phyloP scores from a whole-genome alignment of 2,329 filamentous ascomycete genomes.

The Monascus ruber region DNA sequence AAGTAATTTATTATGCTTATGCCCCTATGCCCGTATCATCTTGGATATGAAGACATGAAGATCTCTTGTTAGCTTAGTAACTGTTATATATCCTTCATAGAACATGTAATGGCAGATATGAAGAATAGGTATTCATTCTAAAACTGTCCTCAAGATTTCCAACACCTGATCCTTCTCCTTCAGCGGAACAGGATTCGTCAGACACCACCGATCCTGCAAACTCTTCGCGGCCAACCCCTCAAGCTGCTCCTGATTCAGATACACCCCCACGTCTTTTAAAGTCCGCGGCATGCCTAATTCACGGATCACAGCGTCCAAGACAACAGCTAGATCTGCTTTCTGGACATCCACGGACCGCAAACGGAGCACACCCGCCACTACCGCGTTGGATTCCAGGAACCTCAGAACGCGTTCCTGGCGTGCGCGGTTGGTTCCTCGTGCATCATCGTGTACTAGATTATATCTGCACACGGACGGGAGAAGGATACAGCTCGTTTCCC shows the following conservation, averaged over 20 bases:
- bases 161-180: constrained; percentile 37
- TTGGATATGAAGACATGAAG: too few relatives aligned
- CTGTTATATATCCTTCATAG: too few relatives aligned
- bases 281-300: constrained; percentile 44
- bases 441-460: constrained; percentile 34
- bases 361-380: constrained; percentile 27
- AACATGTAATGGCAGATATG: too few relatives aligned
- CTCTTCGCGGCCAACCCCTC: constrained; percentile 39
- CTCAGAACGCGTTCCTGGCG: constrained; percentile 32
- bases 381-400: constrained; percentile 28
- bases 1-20: too few relatives aligned
- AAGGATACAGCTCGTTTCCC: constrained; percentile 48
- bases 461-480: constrained; percentile 46
- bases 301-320: constrained; percentile 41
- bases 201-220: constrained; percentile 40
- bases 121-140: constrained; percentile 4
- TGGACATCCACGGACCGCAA: constrained; percentile 14
- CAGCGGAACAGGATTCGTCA: constrained; percentile 41
- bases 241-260: constrained; percentile 36
- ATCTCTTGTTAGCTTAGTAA: too few relatives aligned
- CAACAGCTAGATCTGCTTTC: constrained; percentile 37
- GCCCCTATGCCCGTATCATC: too few relatives aligned
- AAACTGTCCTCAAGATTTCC: constrained; percentile 39
- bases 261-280: constrained; percentile 37
- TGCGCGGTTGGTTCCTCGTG: constrained; percentile 20